These are phyloP conservation scores for Dactylellina drechsleri DNA, from an alignment of 2,329 filamentous ascomycete species.

Conservation along the genomic window DNA sequence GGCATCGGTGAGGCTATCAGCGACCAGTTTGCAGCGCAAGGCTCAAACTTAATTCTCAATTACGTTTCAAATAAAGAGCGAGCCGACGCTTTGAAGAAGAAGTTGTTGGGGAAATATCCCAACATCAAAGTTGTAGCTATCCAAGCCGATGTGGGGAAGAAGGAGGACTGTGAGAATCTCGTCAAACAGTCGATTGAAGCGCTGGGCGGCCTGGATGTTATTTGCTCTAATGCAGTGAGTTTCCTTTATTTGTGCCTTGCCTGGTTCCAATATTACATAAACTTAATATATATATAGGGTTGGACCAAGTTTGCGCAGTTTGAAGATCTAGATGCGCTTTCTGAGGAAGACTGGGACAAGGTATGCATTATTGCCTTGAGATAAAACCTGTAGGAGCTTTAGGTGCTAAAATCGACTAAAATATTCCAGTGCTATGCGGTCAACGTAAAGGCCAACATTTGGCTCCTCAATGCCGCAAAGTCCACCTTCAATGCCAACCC, in stretches of 20 bases:
- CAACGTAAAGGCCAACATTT: conserved; percentile 70
- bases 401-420: too few species aligned
- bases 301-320: conserved; percentile 72
- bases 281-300: conserved; percentile 62
- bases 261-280: background rate
- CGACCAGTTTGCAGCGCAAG: conserved; percentile 74
- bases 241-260: background rate
- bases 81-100: conserved; percentile 69
- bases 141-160: conserved; percentile 73
- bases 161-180: conserved; percentile 69
- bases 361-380: conserved; percentile 59
- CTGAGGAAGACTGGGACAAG: conserved; percentile 73
- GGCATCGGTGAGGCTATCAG: conserved; percentile 77
- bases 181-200: conserved; percentile 70
- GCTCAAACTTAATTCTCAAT: conserved; percentile 77
- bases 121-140: conserved; percentile 68
- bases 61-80: conserved; percentile 72
- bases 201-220: conserved; percentile 78
- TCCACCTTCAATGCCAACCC: conserved; percentile 71
- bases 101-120: conserved; percentile 66
- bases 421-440: conserved; percentile 60
- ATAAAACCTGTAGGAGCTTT: background rate
- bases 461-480: conserved; percentile 69
- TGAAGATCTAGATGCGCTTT: conserved; percentile 69
- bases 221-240: conserved; percentile 77